Base-by-base conservation (phyloP, 2,329 filamentous ascomycete genomes). In the Diaporthe citriasiana region DNA sequence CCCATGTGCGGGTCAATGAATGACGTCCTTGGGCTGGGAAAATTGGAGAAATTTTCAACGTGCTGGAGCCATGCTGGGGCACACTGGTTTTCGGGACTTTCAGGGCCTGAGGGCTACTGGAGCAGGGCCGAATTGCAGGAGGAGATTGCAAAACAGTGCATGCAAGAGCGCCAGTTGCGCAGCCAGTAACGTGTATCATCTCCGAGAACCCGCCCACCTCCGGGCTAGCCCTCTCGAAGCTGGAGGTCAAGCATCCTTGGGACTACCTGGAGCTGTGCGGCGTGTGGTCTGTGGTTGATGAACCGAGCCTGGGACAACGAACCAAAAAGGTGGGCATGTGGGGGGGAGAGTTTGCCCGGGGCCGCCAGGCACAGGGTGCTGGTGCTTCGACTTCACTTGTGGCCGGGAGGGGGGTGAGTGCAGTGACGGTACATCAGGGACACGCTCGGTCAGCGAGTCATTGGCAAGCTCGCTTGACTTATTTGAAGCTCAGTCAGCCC, bases 41-140 rank as follows among this genome's bases (percentile, higher is more conserved):
- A 71, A 72, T 73, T 73, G 74, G 74, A 70, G 74, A 74, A 74
- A 35, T 72, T 72, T 73, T 70, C 35, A 70, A 56, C 56, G 45
- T 50, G 70, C 70, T 71, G 70, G 70, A 55, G 50, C 47, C 50
- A 22, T 68, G 71, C 50, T 72, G 68, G 75, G 75, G 68, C 63
- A 60, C 53, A 63, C 57, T 55, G 71, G 68, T 70, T 27, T 53
- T 73, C 53, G 71, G 42, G 57, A 63, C 42, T 51, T 65, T 74
- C 73, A 74, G 69, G 68, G 73, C 69, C 60, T 59, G 50, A 65
- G 57, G n/a, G 57, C 59, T 59, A 73, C 65, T 71, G 59, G 68
- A 56, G 68, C 68, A 75, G 74, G 74, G 53, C 60, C 68, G 74
- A 74, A 75, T 74, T 74, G 72, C 74, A 73, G 72, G 71, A 75